Conservation (phyloP, 352 stramenopile species). For the Blastocystis sp. region DNA sequence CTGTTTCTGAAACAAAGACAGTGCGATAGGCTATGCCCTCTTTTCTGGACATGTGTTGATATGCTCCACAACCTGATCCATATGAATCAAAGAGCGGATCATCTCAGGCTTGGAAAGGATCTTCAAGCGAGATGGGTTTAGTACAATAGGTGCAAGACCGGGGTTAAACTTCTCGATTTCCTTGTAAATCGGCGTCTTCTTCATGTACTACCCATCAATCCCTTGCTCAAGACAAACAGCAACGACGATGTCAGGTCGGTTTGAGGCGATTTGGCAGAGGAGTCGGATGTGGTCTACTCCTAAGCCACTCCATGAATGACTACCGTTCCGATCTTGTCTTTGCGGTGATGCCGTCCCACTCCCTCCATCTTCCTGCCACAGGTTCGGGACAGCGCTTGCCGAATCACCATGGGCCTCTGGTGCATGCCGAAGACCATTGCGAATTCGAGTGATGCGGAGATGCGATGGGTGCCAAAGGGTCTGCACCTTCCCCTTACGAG, state of each 20-base stretch:
- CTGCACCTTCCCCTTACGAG: neutral
- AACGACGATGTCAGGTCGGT: constrained; percentile 38
- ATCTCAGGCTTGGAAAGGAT: neutral
- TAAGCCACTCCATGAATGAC: neutral
- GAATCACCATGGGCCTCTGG: too few relatives aligned
- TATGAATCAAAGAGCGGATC: neutral
- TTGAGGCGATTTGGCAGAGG: constrained; percentile 44
- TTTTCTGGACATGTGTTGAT: neutral
- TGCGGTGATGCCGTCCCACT: neutral
- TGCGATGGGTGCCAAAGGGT: neutral
- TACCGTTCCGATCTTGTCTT: constrained; percentile 25
- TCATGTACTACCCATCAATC: neutral
- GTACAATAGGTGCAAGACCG: neutral
- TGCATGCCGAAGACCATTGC: too few relatives aligned
- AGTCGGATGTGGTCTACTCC: constrained; percentile 31
- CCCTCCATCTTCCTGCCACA: neutral
- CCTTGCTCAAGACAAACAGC: neutral
- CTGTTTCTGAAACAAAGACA: neutral
- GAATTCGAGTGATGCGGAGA: neutral
- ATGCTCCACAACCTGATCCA: neutral
- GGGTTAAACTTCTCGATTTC: neutral
- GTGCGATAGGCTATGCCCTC: neutral
- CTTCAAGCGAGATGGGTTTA: neutral
- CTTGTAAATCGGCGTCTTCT: neutral
- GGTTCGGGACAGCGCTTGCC: neutral